Evolutionary conservation across 176 grass and related monocot genomes (phyloP).

Genomic region (Pharus latifolius): DNA sequence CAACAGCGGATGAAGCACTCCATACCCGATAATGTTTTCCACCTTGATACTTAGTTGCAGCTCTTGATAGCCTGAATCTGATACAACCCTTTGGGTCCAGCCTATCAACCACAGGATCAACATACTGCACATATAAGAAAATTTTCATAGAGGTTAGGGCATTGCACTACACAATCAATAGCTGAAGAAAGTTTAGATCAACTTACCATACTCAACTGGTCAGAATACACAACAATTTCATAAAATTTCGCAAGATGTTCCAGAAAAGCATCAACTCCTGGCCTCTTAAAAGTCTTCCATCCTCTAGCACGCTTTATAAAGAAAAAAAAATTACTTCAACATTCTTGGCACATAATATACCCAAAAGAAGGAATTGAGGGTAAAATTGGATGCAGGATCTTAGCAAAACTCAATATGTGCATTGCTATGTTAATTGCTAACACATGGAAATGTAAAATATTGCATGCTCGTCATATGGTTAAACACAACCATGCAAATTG

Average conservation of each 20-base stretch:
- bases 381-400: not conserved
- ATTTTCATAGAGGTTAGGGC: slow-evolving; percentile 11
- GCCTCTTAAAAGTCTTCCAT: slow-evolving; percentile 95
- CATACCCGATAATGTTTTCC: slow-evolving; percentile 95
- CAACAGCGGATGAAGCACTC: not conserved
- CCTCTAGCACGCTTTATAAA: slow-evolving; percentile 75
- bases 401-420: not conserved
- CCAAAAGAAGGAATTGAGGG: not conserved
- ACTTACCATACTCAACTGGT: slow-evolving; percentile 82
- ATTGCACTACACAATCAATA: not conserved
- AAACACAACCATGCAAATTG: not conserved
- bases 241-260: slow-evolving; percentile 59
- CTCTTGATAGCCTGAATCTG: slow-evolving; percentile 58
- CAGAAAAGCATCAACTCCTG: slow-evolving; percentile 91
- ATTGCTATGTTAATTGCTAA: not conserved
- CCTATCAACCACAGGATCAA: slow-evolving; percentile 86
- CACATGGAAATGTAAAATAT: not conserved
- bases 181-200: slow-evolving; percentile 6
- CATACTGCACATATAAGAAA: slow-evolving; percentile 46
- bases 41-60: slow-evolving; percentile 76
- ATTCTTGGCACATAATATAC: not conserved
- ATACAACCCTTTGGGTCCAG: slow-evolving; percentile 58
- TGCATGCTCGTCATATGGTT: not conserved
- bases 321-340: not conserved
- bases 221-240: slow-evolving; percentile 92